Conservation (phyloP, 2,329 filamentous ascomycete species). For the Madurella mycetomatis region DNA sequence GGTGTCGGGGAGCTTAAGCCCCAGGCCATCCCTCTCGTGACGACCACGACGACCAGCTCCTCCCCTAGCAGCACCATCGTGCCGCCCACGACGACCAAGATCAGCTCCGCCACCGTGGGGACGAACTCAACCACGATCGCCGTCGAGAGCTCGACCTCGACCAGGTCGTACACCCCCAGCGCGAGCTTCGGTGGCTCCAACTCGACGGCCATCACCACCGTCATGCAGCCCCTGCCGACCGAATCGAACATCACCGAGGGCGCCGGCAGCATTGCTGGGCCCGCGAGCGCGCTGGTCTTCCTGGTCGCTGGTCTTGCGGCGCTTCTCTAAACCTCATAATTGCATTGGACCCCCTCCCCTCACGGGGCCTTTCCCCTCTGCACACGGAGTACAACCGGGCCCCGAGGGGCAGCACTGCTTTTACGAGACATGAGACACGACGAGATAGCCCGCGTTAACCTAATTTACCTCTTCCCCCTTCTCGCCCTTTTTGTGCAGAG, state of each 20-base stretch:
- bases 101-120: conserved; percentile 6
- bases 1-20: conserved; percentile 46
- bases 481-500: neutral
- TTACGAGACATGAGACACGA: conserved; percentile 28
- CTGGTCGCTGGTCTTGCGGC: conserved; percentile 27
- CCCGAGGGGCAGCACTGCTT: conserved; percentile 12
- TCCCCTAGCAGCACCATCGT: conserved; percentile 29
- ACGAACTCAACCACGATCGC: conserved; percentile 20
- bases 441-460: conserved; percentile 3
- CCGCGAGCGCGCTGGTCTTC: conserved; percentile 29
- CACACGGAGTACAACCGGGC: too few relatives aligned
- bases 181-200: conserved; percentile 21
- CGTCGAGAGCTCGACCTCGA: conserved; percentile 12
- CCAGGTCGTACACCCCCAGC: conserved; percentile 17
- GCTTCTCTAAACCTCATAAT: conserved; percentile 28
- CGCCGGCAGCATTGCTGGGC: conserved; percentile 30
- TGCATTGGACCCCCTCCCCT: conserved; percentile 16
- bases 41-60: conserved; percentile 30
- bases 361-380: neutral
- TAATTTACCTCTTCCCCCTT: conserved; percentile 1
- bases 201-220: conserved; percentile 16
- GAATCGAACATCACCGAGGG: conserved; percentile 27
- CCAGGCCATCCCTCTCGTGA: conserved; percentile 38
- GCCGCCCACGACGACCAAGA: conserved; percentile 11
- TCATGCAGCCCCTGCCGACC: conserved; percentile 18